Conservation (phyloP, 2,329 filamentous ascomycete genomes). For the Colletotrichum horii region DNA sequence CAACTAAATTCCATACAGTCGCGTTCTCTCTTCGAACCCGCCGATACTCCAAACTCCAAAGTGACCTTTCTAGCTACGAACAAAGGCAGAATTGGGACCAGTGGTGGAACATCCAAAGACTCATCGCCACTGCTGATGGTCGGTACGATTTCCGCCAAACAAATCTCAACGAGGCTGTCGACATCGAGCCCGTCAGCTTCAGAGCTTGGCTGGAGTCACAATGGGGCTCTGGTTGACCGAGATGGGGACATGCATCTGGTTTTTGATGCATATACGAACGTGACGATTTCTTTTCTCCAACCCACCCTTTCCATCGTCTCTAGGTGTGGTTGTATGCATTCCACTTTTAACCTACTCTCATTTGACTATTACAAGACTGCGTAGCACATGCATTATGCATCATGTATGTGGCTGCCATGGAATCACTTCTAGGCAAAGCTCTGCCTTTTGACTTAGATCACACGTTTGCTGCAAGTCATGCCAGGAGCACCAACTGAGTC, state of each 20-base stretch:
- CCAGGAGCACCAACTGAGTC: background rate
- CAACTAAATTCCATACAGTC: constrained; percentile 33
- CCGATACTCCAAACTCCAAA: constrained; percentile 44
- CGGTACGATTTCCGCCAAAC: constrained; percentile 68
- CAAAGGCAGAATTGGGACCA: constrained; percentile 53
- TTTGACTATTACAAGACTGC: background rate
- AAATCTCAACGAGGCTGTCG: constrained; percentile 62
- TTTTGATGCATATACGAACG: background rate
- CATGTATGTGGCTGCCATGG: background rate
- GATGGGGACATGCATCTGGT: background rate
- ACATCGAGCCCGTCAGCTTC: constrained; percentile 55
- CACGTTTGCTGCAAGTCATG: background rate
- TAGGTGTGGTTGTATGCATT: background rate
- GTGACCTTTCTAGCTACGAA: constrained; percentile 45
- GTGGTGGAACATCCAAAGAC: constrained; percentile 61
- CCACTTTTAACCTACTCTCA: background rate
- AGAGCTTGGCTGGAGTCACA: constrained; percentile 57
- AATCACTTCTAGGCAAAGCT: background rate
- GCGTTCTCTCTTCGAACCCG: constrained; percentile 42
- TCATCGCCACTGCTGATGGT: constrained; percentile 72
- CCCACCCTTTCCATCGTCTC: background rate
- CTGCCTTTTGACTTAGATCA: background rate
- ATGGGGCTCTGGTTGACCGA: constrained; percentile 41
- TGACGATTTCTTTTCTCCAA: background rate
- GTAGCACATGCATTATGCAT: background rate